Evolutionary conservation across 202 grass and related monocot species (phyloP).

Genomic region (Carex arenaria): DNA sequence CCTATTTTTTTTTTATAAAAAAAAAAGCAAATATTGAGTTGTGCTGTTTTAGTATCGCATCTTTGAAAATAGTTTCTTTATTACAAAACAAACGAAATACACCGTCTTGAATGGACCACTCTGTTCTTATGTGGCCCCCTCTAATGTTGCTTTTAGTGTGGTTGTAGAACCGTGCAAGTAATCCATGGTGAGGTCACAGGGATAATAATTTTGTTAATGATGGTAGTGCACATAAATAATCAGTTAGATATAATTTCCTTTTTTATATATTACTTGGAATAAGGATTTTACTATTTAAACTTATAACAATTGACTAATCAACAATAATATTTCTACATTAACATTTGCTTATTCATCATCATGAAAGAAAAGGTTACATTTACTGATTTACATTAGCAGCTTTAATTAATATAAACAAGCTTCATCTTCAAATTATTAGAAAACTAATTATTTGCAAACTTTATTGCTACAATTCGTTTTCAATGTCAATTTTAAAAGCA

Average conservation of each 20-base stretch:
- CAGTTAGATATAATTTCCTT: background rate
- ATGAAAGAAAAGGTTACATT: background rate
- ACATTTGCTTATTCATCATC: background rate
- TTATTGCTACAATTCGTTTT: background rate
- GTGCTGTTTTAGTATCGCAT: constrained; percentile 1
- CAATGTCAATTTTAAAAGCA: background rate
- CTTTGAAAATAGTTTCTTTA: constrained; percentile 7
- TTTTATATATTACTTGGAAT: background rate
- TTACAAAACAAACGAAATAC: background rate
- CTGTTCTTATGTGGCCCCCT: background rate
- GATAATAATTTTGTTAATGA: background rate
- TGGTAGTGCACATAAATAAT: background rate
- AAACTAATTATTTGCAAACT: background rate
- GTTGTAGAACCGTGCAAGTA: background rate
- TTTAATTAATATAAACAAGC: background rate
- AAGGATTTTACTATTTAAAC: background rate
- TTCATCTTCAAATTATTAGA: background rate
- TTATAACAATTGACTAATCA: background rate
- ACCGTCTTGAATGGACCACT: background rate
- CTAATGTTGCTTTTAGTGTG: background rate
- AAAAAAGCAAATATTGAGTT: background rate
- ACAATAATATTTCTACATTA: background rate
- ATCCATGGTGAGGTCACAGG: background rate
- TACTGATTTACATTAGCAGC: background rate
- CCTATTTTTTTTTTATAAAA: background rate